Conservation (phyloP, 257 asterid species). For the Capsicum pubescens region DNA sequence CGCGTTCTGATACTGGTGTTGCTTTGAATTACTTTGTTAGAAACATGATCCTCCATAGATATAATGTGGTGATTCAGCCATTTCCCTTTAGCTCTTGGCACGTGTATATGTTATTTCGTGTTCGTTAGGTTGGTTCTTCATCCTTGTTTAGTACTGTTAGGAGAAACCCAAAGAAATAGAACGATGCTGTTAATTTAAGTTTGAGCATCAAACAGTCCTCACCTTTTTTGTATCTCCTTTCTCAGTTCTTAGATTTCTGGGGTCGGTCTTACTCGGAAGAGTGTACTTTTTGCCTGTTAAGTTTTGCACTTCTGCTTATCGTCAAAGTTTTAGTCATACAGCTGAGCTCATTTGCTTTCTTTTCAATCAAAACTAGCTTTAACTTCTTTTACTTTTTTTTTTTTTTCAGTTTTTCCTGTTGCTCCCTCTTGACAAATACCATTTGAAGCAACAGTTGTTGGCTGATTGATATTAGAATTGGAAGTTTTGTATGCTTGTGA, state of each 20-base stretch:
- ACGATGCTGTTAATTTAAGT: neutral
- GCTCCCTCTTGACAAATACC: neutral
- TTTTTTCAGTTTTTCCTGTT: neutral
- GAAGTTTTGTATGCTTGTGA: constrained; percentile 37
- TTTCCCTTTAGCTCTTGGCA: neutral
- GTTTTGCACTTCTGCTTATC: neutral
- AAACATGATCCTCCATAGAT: neutral
- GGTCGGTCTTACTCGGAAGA: neutral
- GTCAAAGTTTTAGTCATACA: no score
- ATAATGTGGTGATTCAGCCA: neutral
- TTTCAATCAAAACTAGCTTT: neutral
- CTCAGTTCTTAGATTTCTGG: neutral
- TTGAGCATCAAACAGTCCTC: neutral
- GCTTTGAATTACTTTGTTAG: neutral
- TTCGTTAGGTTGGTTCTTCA: neutral
- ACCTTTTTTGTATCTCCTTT: neutral
- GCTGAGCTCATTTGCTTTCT: neutral
- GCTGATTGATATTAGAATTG: constrained; percentile 3
- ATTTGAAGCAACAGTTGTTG: neutral
- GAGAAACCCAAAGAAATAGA: neutral
- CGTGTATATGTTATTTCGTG: neutral
- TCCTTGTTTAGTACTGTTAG: neutral
- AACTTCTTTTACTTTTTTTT: neutral
- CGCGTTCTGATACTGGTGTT: neutral
- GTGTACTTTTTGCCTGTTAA: neutral